Evolutionary conservation across 2,329 filamentous ascomycete species (phyloP), one percentile per base, ranked within the genome.

Genomic region (Thielaviopsis punctulata): DNA sequence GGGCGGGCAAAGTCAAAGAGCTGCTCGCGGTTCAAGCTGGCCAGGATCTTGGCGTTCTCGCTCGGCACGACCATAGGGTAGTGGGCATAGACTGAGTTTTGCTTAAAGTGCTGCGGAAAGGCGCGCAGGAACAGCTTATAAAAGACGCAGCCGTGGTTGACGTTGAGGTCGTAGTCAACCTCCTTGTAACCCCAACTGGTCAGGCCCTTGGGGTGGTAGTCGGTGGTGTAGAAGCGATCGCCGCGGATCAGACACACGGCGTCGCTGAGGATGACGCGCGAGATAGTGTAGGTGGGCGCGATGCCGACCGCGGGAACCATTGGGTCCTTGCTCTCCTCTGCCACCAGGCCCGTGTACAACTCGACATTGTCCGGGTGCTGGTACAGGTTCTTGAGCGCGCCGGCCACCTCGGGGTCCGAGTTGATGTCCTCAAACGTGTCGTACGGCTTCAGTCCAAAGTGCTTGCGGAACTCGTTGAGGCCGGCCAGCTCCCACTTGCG

Each of bases 111-210:
- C 57, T 84, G 74, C 1, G 86, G 87, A 70, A 93, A 57, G 0
- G 85, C 84, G 4, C 82, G 76, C 33, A 86, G 70, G 62, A 89
- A 82, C 33, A 93, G 73, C 69, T 92, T 93, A 71, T 89, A 88
- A 65, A 90, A 85, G 12, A 88, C 78, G 58, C 83, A 87, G 46
- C 87, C 86, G 61, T 92, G 81, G 65, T 92, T 84, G 57, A 90
- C 66, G 54, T 75, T 77, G 21, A 80, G 66, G 58, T 93, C 84
- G 52, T 82, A 86, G 19, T 84, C 73, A 3, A 77, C 82, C 62
- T 87, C 82, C 52, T 79, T 77, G 68, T 77, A 90, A 19, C 86
- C 86, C 86, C 86, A 94, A 66, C 86, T 88, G 1, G 86, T 93
- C 46, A 93, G 66, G 58, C 80, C 78, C 8, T 78, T 75, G 0